Percentiles rank a stretch among this genome's conserved stretches.
Evolutionary conservation across 768 basidiomycete genomes (phyloP).

Genomic region (Exidia glandulosa): DNA sequence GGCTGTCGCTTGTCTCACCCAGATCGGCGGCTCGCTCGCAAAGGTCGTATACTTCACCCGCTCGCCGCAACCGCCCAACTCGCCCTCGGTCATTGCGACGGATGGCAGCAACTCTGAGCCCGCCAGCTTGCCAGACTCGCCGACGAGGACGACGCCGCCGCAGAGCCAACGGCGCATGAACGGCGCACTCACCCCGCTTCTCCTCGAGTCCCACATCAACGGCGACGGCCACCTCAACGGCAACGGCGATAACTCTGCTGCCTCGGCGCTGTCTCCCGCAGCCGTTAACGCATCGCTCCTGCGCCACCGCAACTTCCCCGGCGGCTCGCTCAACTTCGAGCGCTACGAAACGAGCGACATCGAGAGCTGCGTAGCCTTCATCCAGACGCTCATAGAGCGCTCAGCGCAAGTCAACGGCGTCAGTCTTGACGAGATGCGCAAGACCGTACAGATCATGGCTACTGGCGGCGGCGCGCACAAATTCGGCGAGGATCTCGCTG

Average conservation of each 20-base stretch:
- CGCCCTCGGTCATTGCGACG: constrained; percentile 57
- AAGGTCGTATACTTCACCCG: constrained; percentile 99
- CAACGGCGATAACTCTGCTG: constrained; percentile 24
- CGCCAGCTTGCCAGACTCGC: constrained; percentile 24
- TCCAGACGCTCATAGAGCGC: constrained; percentile 73
- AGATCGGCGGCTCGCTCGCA: constrained; percentile 95
- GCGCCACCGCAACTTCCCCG: constrained; percentile 73
- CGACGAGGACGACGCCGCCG: neutral
- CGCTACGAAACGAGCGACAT: constrained; percentile 92
- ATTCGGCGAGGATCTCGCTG: constrained; percentile 75
- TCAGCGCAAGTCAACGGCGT: constrained; percentile 83
- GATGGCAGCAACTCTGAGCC: constrained; percentile 37
- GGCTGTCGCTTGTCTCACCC: constrained; percentile 9
- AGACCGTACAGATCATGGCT: constrained; percentile 91
- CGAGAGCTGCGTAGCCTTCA: constrained; percentile 72
- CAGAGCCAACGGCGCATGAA: constrained; percentile 20
- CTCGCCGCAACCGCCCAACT: constrained; percentile 73
- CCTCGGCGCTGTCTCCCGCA: constrained; percentile 23
- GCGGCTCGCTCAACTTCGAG: constrained; percentile 94
- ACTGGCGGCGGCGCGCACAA: constrained; percentile 96
- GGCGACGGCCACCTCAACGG: constrained; percentile 8
- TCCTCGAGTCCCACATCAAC: constrained; percentile 43
- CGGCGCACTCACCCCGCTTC: constrained; percentile 75
- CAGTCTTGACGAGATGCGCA: constrained; percentile 80
- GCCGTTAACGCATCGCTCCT: constrained; percentile 35